Percentiles rank a stretch among this genome's conserved stretches.
Conservation (phyloP, 1,284 basidiomycete species). For the Boletus chippewaensis region DNA sequence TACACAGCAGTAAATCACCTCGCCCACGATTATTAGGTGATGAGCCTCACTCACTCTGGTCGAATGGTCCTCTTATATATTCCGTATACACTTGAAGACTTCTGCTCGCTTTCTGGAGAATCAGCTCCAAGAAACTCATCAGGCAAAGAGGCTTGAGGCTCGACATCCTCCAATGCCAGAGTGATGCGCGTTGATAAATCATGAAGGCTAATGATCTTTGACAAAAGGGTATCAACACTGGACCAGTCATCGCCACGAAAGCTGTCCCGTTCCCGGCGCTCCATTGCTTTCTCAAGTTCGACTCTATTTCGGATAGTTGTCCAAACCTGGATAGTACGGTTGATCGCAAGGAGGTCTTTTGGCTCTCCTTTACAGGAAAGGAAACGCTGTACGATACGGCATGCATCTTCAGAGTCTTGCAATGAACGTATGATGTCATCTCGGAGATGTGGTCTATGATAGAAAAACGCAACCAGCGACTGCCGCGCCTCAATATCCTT, state of each 20-base stretch:
- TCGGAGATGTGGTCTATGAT: slow-evolving; percentile 56
- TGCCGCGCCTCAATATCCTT: slow-evolving; percentile 70
- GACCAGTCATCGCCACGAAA: slow-evolving; percentile 44
- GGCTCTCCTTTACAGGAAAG: slow-evolving; percentile 63
- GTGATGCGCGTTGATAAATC: slow-evolving; percentile 57
- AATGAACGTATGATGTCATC: slow-evolving; percentile 61
- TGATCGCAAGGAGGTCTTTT: slow-evolving; percentile 60
- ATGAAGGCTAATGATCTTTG: slow-evolving; percentile 49
- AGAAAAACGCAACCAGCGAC: slow-evolving; percentile 74
- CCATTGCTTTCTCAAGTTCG: slow-evolving; percentile 50
- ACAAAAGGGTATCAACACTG: slow-evolving; percentile 50
- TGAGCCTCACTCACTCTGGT: slow-evolving; percentile 48
- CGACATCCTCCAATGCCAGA: slow-evolving; percentile 42
- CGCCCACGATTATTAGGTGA: background rate
- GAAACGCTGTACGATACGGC: slow-evolving; percentile 77
- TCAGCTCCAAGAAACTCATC: slow-evolving; percentile 26
- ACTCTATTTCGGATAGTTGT: slow-evolving; percentile 43
- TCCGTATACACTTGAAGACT: slow-evolving; percentile 12
- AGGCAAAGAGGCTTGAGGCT: slow-evolving; percentile 11
- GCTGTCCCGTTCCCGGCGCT: slow-evolving; percentile 35
- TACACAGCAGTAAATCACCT: slow-evolving; percentile 28
- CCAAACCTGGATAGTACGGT: slow-evolving; percentile 58
- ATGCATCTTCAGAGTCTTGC: slow-evolving; percentile 61
- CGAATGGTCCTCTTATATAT: slow-evolving; percentile 56
- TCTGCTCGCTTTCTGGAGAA: slow-evolving; percentile 19